Evolutionary conservation across 148 eudicot species (phyloP), one percentile per base, ranked within the genome.

Genomic region (Bassia scoparia): DNA sequence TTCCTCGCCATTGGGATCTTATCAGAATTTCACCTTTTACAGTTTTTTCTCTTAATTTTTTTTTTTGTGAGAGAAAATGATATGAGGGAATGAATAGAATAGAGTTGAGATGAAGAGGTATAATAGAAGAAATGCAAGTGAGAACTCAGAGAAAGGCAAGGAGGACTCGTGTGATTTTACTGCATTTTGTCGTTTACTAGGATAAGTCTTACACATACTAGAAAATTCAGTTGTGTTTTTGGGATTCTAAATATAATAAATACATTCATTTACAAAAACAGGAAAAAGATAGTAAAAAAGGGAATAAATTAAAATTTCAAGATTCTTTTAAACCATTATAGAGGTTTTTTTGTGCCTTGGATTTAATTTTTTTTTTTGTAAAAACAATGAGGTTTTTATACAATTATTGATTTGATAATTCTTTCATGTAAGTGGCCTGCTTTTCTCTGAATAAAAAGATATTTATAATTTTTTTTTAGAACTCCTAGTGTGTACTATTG

Each of bases 171-270:
- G 65, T 34, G 71, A 16, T 56, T 33, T 69, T 69, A 76, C 54
- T 75, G 49, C 37, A 37, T 38, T 69, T 76, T 76, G 67, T 68
- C 68, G 3, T 68, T 31, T 46, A 56, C 53, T 55, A 26, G 66
- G n/a, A 43, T 44, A 21, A 6, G 35, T 54, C n/a, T 6, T 74
- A 34, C n/a, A 26, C 26, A 30, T 17, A 33, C 18, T 48, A 46
- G 33, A 35, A 41, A 49, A 31, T 18, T 35, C 48, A 58, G 48
- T 76, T 76, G 59, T 75, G 66, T 58, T 16, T 31, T 9, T 23
- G 30, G 49, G n/a, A 50, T 15, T 16, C 55, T 1, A 43, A 34
- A 26, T 33, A 63, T 2, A 9, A 33, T 9, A 6, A 4, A 26
- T 12, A 27, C 60, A 17, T 71, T 5, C 56, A 20, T 38, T 13